Evolutionary conservation across 306 rosid genomes (phyloP).

Genomic region (Canavalia gladiata): DNA sequence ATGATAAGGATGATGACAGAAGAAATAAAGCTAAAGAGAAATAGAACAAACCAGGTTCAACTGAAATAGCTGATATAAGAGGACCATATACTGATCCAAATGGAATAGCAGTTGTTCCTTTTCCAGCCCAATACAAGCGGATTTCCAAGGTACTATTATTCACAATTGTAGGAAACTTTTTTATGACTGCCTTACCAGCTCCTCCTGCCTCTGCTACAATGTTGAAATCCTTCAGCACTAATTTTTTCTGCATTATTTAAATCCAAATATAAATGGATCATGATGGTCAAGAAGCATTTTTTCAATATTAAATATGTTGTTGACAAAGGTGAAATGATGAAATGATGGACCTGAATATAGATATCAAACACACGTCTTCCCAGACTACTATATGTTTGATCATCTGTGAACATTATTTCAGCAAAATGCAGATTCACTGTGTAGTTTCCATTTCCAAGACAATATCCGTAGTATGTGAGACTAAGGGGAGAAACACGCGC

Average conservation of each 20-base stretch:
- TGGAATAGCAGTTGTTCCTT: conserved; percentile 74
- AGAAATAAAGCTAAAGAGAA: not conserved
- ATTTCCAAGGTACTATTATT: conserved; percentile 60
- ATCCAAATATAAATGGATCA: conserved; percentile 38
- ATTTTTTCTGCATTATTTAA: conserved; percentile 56
- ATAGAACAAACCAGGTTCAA: conserved; percentile 55
- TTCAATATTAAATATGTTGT: conserved; percentile 1
- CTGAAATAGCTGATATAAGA: conserved; percentile 76
- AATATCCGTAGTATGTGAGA: conserved; percentile 67
- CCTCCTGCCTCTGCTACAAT: conserved; percentile 62
- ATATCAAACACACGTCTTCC: conserved; percentile 70
- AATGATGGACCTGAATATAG: conserved; percentile 63
- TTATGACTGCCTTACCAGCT: conserved; percentile 44
- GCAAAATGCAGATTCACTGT: conserved; percentile 65
- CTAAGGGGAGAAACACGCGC: conserved; percentile 81
- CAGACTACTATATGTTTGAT: conserved; percentile 50
- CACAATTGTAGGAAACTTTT: conserved; percentile 35
- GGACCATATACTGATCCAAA: conserved; percentile 71
- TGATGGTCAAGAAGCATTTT: no score
- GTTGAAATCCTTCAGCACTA: conserved; percentile 62
- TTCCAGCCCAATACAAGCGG: conserved; percentile 74
- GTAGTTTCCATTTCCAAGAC: conserved; percentile 68
- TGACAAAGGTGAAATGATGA: conserved; percentile 15
- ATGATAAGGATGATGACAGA: not conserved
- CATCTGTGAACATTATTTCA: conserved; percentile 55